Conservation (phyloP, 1,284 basidiomycete genomes). For the Trichosporon inkin region DNA sequence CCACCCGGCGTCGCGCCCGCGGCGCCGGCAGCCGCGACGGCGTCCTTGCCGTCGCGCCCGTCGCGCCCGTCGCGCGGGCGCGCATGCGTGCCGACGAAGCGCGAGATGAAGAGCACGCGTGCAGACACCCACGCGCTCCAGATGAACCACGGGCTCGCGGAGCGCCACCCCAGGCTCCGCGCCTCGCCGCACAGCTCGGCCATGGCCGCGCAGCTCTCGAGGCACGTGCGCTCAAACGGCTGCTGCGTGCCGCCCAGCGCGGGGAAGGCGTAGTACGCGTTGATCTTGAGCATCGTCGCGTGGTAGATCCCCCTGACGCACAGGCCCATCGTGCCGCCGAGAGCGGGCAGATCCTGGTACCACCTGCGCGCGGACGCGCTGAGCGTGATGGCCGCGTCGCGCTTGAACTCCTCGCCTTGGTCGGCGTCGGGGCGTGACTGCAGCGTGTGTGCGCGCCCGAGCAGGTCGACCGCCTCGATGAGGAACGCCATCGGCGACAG, state of each 20-base stretch:
- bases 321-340: background rate
- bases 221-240: conserved; percentile 42
- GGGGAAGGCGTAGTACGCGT: conserved; percentile 49
- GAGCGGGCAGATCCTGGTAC: conserved; percentile 37
- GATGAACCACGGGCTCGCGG: conserved; percentile 42
- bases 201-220: conserved; percentile 33
- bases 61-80: too few relatives aligned
- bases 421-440: conserved; percentile 43
- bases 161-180: conserved; percentile 28
- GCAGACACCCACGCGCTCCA: conserved; percentile 50
- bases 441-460: conserved; percentile 46
- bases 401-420: conserved; percentile 18
- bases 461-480: conserved; percentile 47
- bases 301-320: conserved; percentile 35
- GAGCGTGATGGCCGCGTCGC: conserved; percentile 41
- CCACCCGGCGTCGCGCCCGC: background rate
- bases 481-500: conserved; percentile 47
- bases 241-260: conserved; percentile 44
- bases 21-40: background rate
- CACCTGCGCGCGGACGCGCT: conserved; percentile 32
- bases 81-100: conserved; percentile 33
- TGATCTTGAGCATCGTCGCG: conserved; percentile 49
- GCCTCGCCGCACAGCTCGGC: conserved; percentile 31
- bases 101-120: conserved; percentile 46
- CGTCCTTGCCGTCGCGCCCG: too few relatives aligned